Conservation (phyloP, 169 alveolate genomes). For the Plasmodium gaboni region DNA sequence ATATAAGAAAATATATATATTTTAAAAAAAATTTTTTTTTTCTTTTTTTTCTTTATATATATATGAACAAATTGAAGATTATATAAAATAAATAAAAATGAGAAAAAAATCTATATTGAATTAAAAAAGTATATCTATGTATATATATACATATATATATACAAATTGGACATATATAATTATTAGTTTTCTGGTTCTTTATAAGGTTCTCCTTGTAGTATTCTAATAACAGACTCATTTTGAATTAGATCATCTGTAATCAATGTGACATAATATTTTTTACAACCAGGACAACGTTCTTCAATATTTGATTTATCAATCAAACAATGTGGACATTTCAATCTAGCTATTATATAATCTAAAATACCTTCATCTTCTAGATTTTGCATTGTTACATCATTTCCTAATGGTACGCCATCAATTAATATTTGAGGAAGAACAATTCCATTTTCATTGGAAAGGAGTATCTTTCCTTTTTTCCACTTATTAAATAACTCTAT, state of each 20-base stretch:
- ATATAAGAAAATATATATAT: no score
- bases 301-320: slow-evolving; percentile 79
- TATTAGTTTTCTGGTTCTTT: slow-evolving; percentile 13
- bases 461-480: slow-evolving; percentile 87
- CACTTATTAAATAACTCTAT: slow-evolving; percentile 84
- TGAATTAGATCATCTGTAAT: slow-evolving; percentile 78
- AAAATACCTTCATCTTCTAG: slow-evolving; percentile 92
- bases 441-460: slow-evolving; percentile 78
- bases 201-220: slow-evolving; percentile 78
- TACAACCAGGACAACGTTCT: slow-evolving; percentile 79
- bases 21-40: no score
- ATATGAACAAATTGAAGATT: no score
- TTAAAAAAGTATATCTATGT: no score
- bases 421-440: slow-evolving; percentile 88
- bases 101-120: no score
- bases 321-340: slow-evolving; percentile 82
- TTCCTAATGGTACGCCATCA: slow-evolving; percentile 90
- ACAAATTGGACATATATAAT: no score
- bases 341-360: slow-evolving; percentile 80
- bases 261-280: slow-evolving; percentile 69
- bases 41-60: no score
- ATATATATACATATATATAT: no score
- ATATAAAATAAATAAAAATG: no score
- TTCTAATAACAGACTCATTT: slow-evolving; percentile 73
- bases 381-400: slow-evolving; percentile 87